Base-by-base conservation (phyloP, 495 filamentous ascomycete genomes). In the Haplographium delicatum region DNA sequence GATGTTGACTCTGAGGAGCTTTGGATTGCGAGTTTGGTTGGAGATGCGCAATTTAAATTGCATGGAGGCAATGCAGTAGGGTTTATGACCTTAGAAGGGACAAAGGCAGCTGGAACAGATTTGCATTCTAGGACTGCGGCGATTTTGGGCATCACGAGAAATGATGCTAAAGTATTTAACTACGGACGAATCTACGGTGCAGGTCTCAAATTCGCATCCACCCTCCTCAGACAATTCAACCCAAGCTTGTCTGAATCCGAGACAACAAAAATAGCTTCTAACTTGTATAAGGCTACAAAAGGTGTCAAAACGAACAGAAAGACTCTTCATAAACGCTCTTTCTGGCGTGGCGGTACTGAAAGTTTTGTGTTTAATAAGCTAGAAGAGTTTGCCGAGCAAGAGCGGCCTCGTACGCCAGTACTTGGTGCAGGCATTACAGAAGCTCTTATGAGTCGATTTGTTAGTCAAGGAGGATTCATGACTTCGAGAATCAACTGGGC, bases 1-100 rank as follows among this genome's bases (percentile, higher is more conserved):
- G 93, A 99, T 66, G 93, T 99, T 5, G 93, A 99, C 60, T 96
- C 91, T n/a, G 85, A 99, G 64, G 93, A 99, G 67, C 76, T 99
- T 25, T 99, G 93, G 93, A 99, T 99, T 59, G 93, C 93, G 5
- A 91, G 87, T 66, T 76, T 99, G 4, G 81, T 99, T 25, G 93
- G 93, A 18, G 93, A 99, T 68, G 85, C 93, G 10, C 86, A 90
- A 45, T 97, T 99, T 65, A 82, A 85, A 55, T 70, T 97, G 2
- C 93, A 99, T 55, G 93, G 93, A 50, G 94, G 93, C 40, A 96
- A 95, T 58, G 94, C 93, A 4, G 85, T 97, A 46, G 93, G 94
- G 6, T 99, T 99, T 72, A 99, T 99, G 93, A 97, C 94, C 1
- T 70, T 99, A 13, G 93, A 99, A 66, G 93, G 93, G 5, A 91